Conservation (phyloP, 139 green algal genomes). For the Tetraselmis chui region DNA sequence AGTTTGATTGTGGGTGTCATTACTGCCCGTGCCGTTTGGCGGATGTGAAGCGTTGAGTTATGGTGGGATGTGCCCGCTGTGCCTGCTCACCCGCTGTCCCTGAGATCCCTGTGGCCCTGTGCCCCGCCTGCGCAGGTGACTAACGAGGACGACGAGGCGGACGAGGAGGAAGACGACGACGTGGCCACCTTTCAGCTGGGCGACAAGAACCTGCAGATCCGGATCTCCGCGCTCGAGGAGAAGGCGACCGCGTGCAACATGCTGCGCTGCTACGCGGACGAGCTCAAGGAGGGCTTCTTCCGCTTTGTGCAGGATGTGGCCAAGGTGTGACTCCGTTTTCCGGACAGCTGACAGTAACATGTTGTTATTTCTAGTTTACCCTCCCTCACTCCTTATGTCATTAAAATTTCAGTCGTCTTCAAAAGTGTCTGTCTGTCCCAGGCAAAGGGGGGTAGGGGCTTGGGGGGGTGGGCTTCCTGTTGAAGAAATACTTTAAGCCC, state of each 20-base stretch:
- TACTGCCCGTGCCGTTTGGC: too few species aligned
- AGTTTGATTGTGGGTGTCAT: too few species aligned
- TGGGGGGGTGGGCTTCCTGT: too few species aligned
- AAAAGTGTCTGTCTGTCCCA: too few species aligned
- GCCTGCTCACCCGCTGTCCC: background rate
- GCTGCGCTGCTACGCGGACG: conserved; percentile 95
- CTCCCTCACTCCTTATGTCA: too few species aligned
- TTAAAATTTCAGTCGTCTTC: too few species aligned
- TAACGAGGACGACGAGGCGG: conserved; percentile 23
- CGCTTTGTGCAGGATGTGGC: conserved; percentile 10
- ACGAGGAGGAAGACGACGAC: conserved; percentile 58
- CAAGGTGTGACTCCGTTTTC: background rate
- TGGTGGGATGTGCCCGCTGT: conserved; percentile 30
- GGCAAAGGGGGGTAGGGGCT: too few species aligned
- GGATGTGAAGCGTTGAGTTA: conserved; percentile 82
- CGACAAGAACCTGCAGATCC: conserved; percentile 64
- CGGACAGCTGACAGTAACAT: background rate
- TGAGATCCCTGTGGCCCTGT: too few species aligned
- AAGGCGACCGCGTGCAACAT: conserved; percentile 97
- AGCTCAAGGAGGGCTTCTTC: conserved; percentile 93
- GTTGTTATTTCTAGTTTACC: background rate
- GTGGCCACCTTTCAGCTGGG: conserved; percentile 73
- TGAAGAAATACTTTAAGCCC: too few species aligned
- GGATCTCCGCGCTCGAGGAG: conserved; percentile 82
- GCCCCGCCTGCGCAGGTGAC: background rate